Base-by-base conservation (phyloP, 345 rosid species). In the Hypericum androsaemum region DNA sequence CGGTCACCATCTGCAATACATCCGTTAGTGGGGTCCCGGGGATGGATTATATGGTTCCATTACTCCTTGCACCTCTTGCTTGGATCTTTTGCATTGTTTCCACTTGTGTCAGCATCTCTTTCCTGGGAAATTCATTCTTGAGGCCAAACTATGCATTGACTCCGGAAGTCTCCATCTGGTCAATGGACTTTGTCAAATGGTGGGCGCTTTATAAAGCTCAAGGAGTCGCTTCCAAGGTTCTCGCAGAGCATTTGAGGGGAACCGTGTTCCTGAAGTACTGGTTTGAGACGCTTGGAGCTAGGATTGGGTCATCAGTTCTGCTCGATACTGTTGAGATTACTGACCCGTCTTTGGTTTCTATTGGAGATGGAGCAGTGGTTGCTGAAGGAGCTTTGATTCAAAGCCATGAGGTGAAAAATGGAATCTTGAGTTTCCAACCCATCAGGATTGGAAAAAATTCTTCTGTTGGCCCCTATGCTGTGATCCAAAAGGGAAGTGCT, bases 191-290 rank as follows among this genome's bases (percentile, higher is more conserved):
- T 52, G 76, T 82, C 5, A 82, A 70, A 66, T 82, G 85, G 89
- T 82, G 83, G 89, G 81, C 85, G 43, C 85, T 82, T 15, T 82
- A 79, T 63, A 82, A 77, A 64, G 78, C 58, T 41, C 83, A 79
- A 50, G 78, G 77, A 62, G 66, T 73, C 57, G 60, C 89, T 53
- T 73, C 83, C 1, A 77, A 63, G 59, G 81, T 77, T 50, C 66
- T 82, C 47, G 83, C 85, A 12, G 81, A 64, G 46, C 77, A 82
- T 64, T 65, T 77, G 58, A 74, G 83, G 62, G 89, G 85, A 50
- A 77, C 85, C 0, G 63, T 73, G 40, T 79, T 77, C 73, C 77
- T 82, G 6, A 82, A 82, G 13, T 74, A 67, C 46, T 79, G 85
- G 89, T 77, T 82, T 58, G 71, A 67, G 77, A 73, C 77, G 78